Conservation (phyloP, 345 rosid species). For the Limnanthes douglasii region DNA sequence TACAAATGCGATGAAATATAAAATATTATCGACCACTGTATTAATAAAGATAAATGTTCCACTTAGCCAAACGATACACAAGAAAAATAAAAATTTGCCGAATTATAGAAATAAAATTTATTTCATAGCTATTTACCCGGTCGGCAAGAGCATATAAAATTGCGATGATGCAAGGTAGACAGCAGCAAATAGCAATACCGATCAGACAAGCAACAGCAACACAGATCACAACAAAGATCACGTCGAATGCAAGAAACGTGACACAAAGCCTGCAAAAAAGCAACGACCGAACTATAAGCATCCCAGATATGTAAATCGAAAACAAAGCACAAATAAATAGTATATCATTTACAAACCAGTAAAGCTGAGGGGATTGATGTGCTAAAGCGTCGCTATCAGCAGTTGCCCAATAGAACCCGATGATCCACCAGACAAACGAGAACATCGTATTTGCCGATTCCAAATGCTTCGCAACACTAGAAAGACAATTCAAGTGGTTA, state of each 20-base stretch:
- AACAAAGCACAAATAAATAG: background rate
- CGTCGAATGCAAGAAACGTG: slow-evolving; percentile 74
- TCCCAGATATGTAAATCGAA: background rate
- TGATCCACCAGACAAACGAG: slow-evolving; percentile 79
- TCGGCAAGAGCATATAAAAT: slow-evolving; percentile 69
- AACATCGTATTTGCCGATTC: slow-evolving; percentile 79
- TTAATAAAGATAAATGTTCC: too few relatives aligned
- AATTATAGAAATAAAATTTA: too few relatives aligned
- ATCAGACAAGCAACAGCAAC: slow-evolving; percentile 60
- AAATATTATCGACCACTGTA: too few relatives aligned
- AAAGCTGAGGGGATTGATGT: slow-evolving; percentile 50
- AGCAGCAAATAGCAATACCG: slow-evolving; percentile 86
- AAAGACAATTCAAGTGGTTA: background rate
- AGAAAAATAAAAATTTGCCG: too few relatives aligned
- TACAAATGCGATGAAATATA: too few relatives aligned
- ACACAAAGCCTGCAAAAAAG: slow-evolving; percentile 62
- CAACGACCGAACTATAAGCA: slow-evolving; percentile 3
- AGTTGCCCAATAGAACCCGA: slow-evolving; percentile 79
- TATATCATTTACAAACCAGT: slow-evolving; percentile 34
- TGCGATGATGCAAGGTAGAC: slow-evolving; percentile 88
- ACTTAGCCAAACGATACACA: too few relatives aligned
- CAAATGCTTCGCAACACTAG: slow-evolving; percentile 14
- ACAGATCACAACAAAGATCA: slow-evolving; percentile 62
- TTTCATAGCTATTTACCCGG: slow-evolving; percentile 45
- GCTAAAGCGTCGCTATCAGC: slow-evolving; percentile 29